These are phyloP conservation scores for Salix udensis DNA, from an alignment of 345 rosid genomes.

Conservation along the genomic window DNA sequence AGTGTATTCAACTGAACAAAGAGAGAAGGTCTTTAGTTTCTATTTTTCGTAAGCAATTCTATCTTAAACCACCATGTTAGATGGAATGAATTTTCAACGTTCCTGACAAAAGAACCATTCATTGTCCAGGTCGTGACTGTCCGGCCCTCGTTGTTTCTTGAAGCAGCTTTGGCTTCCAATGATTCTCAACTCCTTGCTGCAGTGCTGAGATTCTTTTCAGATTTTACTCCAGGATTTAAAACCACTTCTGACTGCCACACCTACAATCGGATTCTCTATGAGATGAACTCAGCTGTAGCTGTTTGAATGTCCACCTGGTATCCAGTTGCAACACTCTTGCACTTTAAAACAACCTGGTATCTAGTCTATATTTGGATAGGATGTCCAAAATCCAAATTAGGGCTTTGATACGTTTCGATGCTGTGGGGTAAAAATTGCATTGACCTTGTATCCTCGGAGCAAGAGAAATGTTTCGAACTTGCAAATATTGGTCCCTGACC, in stretches of 20 bases:
- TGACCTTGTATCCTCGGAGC: neutral
- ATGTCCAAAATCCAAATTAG: neutral
- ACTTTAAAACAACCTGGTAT: neutral
- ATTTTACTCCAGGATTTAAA: constrained; percentile 66
- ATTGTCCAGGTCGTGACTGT: constrained; percentile 61
- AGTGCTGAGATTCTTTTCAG: constrained; percentile 81
- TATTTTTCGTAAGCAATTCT: neutral
- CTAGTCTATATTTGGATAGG: neutral
- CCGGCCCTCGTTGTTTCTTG: constrained; percentile 70
- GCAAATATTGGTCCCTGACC: neutral
- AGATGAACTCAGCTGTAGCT: constrained; percentile 43
- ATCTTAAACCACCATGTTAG: neutral
- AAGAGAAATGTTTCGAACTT: neutral
- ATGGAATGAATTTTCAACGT: neutral
- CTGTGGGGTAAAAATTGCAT: neutral
- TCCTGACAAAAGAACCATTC: neutral
- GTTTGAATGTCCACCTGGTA: neutral
- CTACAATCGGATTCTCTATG: constrained; percentile 56
- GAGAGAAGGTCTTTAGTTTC: neutral
- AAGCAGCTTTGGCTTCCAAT: constrained; percentile 71
- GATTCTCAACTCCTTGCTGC: constrained; percentile 83
- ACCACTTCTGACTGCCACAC: constrained; percentile 55
- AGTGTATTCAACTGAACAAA: neutral
- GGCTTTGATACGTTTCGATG: neutral
- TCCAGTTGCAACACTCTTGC: neutral